Conservation (phyloP, 1,284 basidiomycete species). For the Melampsora larici-populina region DNA sequence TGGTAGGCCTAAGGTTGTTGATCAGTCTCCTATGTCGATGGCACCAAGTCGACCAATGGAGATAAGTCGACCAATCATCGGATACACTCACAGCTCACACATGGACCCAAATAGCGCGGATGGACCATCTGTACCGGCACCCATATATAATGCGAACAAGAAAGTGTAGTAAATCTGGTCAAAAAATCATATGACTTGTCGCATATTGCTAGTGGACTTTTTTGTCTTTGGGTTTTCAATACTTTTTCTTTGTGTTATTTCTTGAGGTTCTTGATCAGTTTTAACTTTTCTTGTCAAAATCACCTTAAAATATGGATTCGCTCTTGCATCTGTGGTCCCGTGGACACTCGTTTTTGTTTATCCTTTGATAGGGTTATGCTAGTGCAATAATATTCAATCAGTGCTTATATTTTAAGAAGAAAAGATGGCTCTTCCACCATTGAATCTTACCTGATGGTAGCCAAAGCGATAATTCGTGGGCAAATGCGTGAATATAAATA, state of each 20-base stretch:
- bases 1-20: constrained; percentile 9
- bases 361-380: too few relatives aligned
- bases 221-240: neutral
- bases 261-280: neutral
- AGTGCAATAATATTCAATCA: too few relatives aligned
- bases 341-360: too few relatives aligned
- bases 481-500: too few relatives aligned
- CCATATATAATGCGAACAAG: neutral
- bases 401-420: too few relatives aligned
- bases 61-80: constrained; percentile 35
- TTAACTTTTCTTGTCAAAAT: neutral
- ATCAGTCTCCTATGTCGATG: neutral
- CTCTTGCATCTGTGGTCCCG: too few relatives aligned
- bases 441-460: too few relatives aligned
- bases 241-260: neutral
- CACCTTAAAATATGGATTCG: too few relatives aligned
- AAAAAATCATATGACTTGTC: neutral
- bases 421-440: too few relatives aligned
- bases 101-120: neutral
- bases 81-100: constrained; percentile 29
- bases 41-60: constrained; percentile 29
- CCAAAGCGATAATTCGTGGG: too few relatives aligned
- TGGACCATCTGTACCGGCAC: neutral
- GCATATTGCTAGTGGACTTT: neutral
- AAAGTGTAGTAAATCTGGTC: neutral